Evolutionary conservation across 176 grass and related monocot genomes (phyloP).

Genomic region (Oryza australiensis): DNA sequence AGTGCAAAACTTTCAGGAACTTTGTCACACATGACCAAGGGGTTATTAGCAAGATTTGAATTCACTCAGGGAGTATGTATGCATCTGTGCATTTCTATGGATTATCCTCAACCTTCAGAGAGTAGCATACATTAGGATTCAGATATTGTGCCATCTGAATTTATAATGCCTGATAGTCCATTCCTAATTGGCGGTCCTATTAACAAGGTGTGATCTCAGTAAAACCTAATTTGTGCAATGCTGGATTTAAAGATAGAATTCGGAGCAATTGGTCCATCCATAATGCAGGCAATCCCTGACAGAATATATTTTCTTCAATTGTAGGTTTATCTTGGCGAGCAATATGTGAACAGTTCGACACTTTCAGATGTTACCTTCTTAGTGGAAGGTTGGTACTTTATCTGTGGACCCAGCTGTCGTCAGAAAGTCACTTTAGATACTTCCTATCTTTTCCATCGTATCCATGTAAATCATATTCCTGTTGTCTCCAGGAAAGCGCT

Average conservation of each 20-base stretch:
- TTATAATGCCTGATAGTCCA: slow-evolving; percentile 8
- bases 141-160: slow-evolving; percentile 6
- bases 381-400: slow-evolving; percentile 76
- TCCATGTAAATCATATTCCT: neutral
- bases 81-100: neutral
- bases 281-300: slow-evolving; percentile 13
- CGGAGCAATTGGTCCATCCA: neutral
- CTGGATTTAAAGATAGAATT: neutral
- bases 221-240: slow-evolving; percentile 9
- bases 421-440: slow-evolving; percentile 11
- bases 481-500: slow-evolving; percentile 69
- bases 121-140: neutral
- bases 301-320: slow-evolving; percentile 25
- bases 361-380: slow-evolving; percentile 97
- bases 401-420: slow-evolving; percentile 22
- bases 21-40: neutral
- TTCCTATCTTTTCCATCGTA: slow-evolving; percentile 1
- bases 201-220: neutral
- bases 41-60: slow-evolving; percentile 17
- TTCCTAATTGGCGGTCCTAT: slow-evolving; percentile 1
- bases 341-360: slow-evolving; percentile 94
- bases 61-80: neutral
- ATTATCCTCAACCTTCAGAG: neutral
- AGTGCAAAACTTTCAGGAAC: neutral
- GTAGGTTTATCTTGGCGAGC: slow-evolving; percentile 96